Evolutionary conservation across 306 rosid species (phyloP), one percentile per base, ranked within the genome.

Genomic region (Cucumis melo): DNA sequence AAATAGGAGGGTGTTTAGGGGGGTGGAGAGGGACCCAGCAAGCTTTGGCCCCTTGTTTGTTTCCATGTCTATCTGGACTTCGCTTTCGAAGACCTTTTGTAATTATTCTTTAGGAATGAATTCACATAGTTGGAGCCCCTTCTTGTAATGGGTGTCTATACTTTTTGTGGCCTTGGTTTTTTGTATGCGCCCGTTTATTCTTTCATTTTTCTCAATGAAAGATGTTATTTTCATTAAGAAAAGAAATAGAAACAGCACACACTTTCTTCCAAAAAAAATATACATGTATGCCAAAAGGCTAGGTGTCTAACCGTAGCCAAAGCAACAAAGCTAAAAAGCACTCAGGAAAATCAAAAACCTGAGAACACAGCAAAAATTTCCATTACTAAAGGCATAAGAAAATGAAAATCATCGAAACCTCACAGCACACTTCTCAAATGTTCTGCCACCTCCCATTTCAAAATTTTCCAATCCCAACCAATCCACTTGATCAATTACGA

Each of bases 391-490:
- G 32, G 53, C 51, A 66, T 29, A 42, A 66, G 13, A 21, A 67
- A 8, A 42, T 29, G 61, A 50, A 71, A 24, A 51, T 50, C 59
- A 17, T 9, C 27, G 62, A 8, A 24, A 71, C 41, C 42, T 48
- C 76, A 71, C 76, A 70, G 55, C 76, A 71, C 59, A 48, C 16
- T 71, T 66, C 73, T 41, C 32, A 36, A n/a, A 66, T 38, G 53
- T 39, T 64, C 32, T 4, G 5, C 73, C 27, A 67, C 24, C 13
- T 41, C 34, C 19, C 10, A 46, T 32, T 73, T 32, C 77, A 16
- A 73, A 16, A 48, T 29, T 51, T 51, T 46, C 48, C 41, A 24
- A 72, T 27, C 76, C 76, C 27, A 29, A 73, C 58, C 19, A 73
- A 32, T 51, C 13, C 15, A 24, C 62, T 53, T 29, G 77, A 73